Conservation (phyloP, 331 rosid species). For the Malus hybrid region DNA sequence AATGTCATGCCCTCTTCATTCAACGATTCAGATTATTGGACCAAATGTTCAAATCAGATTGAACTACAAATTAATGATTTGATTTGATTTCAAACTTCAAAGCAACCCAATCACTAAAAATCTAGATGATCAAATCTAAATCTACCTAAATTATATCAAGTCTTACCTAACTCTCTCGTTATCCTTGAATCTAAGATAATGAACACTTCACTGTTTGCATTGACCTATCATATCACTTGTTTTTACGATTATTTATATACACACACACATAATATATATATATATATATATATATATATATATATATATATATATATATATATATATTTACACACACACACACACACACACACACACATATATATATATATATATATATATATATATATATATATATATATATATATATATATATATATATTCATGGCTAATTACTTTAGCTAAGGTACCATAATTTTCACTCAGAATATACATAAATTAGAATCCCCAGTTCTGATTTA, state of each 20-base stretch:
- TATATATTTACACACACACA: too few species aligned
- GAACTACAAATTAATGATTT: background rate
- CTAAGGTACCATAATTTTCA: constrained; percentile 4
- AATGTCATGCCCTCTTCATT: constrained; percentile 2
- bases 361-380: too few species aligned
- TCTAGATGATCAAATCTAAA: background rate
- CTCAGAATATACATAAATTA: background rate
- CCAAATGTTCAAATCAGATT: background rate
- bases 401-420: too few species aligned
- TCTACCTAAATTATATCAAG: background rate
- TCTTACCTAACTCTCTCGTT: background rate
- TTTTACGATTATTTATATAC: too few species aligned
- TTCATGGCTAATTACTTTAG: constrained; percentile 1
- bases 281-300: too few species aligned
- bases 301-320: too few species aligned
- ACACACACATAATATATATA: too few species aligned
- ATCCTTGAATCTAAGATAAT: background rate
- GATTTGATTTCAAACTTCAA: background rate
- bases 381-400: too few species aligned
- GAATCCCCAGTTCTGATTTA: constrained; percentile 12
- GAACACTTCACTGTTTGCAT: background rate
- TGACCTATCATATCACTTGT: too few species aligned
- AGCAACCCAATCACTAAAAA: background rate
- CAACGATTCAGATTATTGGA: constrained; percentile 13
- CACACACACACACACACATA: too few species aligned